phyloP scores from a whole-genome alignment of 306 rosid species.

The Rosa lucieae region DNA sequence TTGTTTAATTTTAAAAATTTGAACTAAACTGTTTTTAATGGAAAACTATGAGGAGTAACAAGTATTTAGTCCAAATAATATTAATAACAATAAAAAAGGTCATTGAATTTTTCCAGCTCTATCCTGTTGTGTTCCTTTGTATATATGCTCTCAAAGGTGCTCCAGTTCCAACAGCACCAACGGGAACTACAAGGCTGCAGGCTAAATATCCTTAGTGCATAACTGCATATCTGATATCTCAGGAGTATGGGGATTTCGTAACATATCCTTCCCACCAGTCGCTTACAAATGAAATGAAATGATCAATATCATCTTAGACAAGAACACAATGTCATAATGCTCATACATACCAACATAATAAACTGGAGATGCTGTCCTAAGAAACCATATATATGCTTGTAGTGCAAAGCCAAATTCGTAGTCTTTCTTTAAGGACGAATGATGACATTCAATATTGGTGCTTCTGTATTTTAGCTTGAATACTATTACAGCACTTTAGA shows the following conservation, averaged over 20 bases:
- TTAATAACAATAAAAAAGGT: neutral
- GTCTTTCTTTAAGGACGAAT: too few species aligned
- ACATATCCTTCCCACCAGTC: conserved; percentile 80
- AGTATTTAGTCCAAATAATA: too few species aligned
- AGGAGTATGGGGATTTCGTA: conserved; percentile 22
- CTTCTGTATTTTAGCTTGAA: too few species aligned
- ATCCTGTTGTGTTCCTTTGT: conserved; percentile 37
- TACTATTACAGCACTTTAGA: too few species aligned
- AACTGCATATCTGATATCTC: too few species aligned
- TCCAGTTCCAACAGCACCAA: conserved; percentile 68
- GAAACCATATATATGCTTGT: neutral
- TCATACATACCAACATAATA: neutral
- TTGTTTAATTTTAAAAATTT: too few species aligned
- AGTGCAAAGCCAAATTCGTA: too few species aligned
- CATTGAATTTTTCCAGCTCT: conserved; percentile 51
- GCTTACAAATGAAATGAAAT: conserved; percentile 33
- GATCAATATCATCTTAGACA: too few species aligned
- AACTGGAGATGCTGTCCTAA: neutral
- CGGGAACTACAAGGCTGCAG: conserved; percentile 68
- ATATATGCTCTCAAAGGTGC: conserved; percentile 51
- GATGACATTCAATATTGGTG: too few species aligned
- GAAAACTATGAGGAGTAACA: too few species aligned
- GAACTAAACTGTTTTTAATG: too few species aligned
- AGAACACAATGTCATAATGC: neutral
- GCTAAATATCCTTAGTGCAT: conserved; percentile 41